Conservation (phyloP, 768 basidiomycete genomes). For the Harrya chromipes region DNA sequence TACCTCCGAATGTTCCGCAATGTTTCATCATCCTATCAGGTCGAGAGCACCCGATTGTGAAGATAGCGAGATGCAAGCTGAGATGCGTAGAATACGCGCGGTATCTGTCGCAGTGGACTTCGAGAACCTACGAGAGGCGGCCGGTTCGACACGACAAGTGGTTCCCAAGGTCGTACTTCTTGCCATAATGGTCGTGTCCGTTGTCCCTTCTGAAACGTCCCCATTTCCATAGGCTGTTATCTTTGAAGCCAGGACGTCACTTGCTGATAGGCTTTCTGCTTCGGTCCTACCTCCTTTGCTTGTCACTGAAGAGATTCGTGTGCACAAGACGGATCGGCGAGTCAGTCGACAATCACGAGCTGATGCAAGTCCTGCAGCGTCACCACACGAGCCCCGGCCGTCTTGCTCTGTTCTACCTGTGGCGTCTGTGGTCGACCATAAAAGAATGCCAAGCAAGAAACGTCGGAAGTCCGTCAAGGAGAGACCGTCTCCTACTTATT, state of each 20-base stretch:
- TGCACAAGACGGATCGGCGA: not conserved
- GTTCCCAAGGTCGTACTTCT: conserved; percentile 17
- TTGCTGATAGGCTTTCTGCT: not conserved
- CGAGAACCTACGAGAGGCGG: conserved; percentile 20
- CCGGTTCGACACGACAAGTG: conserved; percentile 15
- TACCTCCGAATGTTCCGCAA: not conserved
- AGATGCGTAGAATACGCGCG: conserved; percentile 39
- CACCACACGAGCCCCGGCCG: conserved; percentile 24
- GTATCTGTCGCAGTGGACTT: conserved; percentile 40
- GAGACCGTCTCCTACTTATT: conserved; percentile 25
- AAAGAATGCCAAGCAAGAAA: not conserved
- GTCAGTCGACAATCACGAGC: not conserved
- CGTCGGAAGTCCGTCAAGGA: conserved; percentile 12
- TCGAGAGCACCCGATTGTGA: conserved; percentile 49
- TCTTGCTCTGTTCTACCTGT: conserved; percentile 19
- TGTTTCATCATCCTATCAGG: conserved; percentile 26
- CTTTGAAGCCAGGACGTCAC: conserved; percentile 10
- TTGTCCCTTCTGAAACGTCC: not conserved
- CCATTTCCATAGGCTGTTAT: conserved; percentile 8
- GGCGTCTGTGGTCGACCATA: conserved; percentile 1
- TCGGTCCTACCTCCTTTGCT: conserved; percentile 17
- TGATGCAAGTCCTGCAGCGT: not conserved
- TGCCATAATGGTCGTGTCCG: not conserved
- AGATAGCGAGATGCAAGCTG: conserved; percentile 44
- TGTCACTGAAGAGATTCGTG: conserved; percentile 21